Percentiles rank a stretch among this genome's conserved stretches.
phyloP scores from a whole-genome alignment of 257 asterid species.

The Mentha longifolia region DNA sequence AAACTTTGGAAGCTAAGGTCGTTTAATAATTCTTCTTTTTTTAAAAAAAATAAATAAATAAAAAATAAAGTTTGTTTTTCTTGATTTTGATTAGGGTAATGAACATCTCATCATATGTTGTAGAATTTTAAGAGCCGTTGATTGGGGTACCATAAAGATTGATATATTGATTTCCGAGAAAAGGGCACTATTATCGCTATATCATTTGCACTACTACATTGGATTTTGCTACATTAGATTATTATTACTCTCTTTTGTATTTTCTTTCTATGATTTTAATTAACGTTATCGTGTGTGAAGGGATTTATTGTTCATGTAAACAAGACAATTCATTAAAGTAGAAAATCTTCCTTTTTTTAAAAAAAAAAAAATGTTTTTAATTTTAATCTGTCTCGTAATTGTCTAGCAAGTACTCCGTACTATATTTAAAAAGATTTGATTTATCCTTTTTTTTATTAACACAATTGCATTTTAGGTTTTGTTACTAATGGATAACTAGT shows the following conservation, averaged over 20 bases:
- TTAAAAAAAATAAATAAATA: too few species aligned
- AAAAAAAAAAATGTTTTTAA: too few species aligned
- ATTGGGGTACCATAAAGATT: conserved; percentile 39
- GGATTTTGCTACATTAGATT: background rate
- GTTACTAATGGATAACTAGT: too few species aligned
- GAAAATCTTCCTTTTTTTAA: too few species aligned
- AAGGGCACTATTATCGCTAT: conserved; percentile 42
- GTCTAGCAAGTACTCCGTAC: too few species aligned
- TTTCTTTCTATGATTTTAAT: background rate
- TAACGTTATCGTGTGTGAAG: background rate
- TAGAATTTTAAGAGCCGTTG: conserved; percentile 44
- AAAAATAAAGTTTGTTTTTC: background rate
- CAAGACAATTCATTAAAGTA: too few species aligned
- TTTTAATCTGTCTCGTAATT: too few species aligned
- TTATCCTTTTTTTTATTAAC: too few species aligned
- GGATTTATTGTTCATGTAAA: background rate
- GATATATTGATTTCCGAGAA: conserved; percentile 39
- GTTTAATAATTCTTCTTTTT: background rate
- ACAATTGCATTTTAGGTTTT: too few species aligned
- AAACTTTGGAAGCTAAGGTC: conserved; percentile 30
- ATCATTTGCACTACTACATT: conserved; percentile 37
- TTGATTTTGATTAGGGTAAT: conserved; percentile 54
- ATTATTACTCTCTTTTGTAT: background rate
- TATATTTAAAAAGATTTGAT: too few species aligned
- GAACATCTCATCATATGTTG: conserved; percentile 59